Evolutionary conservation across 345 rosid species (phyloP).

Genomic region (Litchi chinensis): DNA sequence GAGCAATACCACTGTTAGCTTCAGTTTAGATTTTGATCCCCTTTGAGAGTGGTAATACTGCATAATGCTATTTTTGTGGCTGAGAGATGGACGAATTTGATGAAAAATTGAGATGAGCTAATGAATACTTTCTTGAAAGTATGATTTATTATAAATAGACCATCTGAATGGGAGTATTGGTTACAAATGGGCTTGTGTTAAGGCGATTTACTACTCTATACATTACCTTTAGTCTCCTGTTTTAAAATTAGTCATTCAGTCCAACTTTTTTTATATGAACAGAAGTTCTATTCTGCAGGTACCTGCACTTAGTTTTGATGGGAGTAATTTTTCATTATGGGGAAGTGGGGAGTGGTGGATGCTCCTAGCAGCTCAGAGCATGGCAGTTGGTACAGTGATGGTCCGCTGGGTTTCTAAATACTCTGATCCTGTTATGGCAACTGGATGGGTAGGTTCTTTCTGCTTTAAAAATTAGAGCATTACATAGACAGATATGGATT

Average conservation of each 20-base stretch:
- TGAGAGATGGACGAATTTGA: background rate
- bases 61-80: background rate
- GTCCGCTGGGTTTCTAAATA: constrained; percentile 91
- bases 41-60: background rate
- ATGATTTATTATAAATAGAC: background rate
- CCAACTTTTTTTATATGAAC: background rate
- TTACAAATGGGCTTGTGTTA: background rate
- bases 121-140: background rate
- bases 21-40: background rate
- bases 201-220: background rate
- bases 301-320: constrained; percentile 61
- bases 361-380: constrained; percentile 98
- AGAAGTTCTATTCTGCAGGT: constrained; percentile 38
- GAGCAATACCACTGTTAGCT: background rate
- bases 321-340: constrained; percentile 67
- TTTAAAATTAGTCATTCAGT: background rate
- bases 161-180: background rate
- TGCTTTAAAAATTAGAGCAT: background rate
- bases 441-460: constrained; percentile 81
- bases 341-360: constrained; percentile 99
- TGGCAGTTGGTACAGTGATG: constrained; percentile 95
- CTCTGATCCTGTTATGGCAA: constrained; percentile 95
- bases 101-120: background rate
- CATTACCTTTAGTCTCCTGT: background rate
- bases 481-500: background rate